Evolutionary conservation across 306 rosid genomes (phyloP), one percentile per base, ranked within the genome.

Genomic region (Medicago truncatula): DNA sequence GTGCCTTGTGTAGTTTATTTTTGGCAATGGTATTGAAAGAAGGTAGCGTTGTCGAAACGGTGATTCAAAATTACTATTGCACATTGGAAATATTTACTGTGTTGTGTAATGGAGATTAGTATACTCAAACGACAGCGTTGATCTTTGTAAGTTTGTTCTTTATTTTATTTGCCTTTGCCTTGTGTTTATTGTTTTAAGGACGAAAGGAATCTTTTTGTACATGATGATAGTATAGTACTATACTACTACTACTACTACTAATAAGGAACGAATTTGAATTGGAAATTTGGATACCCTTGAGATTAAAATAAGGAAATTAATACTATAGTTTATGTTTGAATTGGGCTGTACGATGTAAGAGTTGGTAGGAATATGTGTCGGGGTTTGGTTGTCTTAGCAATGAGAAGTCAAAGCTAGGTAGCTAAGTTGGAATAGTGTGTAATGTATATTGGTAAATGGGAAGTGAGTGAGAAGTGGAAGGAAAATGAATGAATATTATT

Each of bases 291-390:
- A 59, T 59, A 59, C 40, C 40, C 1, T 58, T 21, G 34, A 12
- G 23, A 23, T 21, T 13, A 12, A 25, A 59, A 14, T 58, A 31
- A 31, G 38, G 64, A 58, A 8, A 12, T 13, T 25, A 28, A 59
- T 52, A 52, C 10, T 56, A 9, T 56, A 9, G 34, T 56, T 56
- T 18, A 56, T 56, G 61, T 56, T 56, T 7, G 47, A 43, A 52
- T 71, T 41, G 67, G 66, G 75, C 54, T 79, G 63, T 74, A 91
- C 87, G 69, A 76, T 81, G 79, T 39, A 81, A 84, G 91, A 79
- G 84, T 73, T 18, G 88, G 87, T 86, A 71, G 89, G 98, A 90
- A 92, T 90, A 80, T 86, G 96, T 86, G 98, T 90, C 92, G 91
- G 95, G 95, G 85, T 77, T 85, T 81, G 74, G 79, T 77, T 81